phyloP scores from a whole-genome alignment of 2,329 filamentous ascomycete genomes.

The Thermoascus crustaceus region DNA sequence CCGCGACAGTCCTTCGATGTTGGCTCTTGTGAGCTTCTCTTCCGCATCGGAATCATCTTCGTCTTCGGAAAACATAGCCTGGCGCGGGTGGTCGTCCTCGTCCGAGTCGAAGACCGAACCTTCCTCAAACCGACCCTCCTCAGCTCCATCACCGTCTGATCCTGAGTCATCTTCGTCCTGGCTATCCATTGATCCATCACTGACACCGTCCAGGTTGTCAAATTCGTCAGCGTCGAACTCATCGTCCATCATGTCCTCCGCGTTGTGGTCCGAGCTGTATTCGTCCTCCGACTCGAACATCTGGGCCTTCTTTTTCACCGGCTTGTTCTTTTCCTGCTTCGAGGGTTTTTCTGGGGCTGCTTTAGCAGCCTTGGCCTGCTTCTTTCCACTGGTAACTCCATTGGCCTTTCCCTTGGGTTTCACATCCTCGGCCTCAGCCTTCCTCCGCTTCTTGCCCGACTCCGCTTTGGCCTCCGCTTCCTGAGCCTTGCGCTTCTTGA shows the following conservation, averaged over 20 bases:
- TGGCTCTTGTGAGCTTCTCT: constrained; percentile 86
- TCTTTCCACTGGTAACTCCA: constrained; percentile 22
- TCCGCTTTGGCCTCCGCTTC: constrained; percentile 51
- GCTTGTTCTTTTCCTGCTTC: constrained; percentile 28
- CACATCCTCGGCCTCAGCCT: constrained; percentile 35
- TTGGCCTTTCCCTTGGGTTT: constrained; percentile 37
- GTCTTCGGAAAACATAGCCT: constrained; percentile 88
- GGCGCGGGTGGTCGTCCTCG: constrained; percentile 47
- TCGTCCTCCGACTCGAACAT: constrained; percentile 32
- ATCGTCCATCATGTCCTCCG: constrained; percentile 36
- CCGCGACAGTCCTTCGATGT: constrained; percentile 83
- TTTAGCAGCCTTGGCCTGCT: constrained; percentile 20
- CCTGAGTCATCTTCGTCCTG: constrained; percentile 43
- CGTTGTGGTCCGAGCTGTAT: constrained; percentile 24
- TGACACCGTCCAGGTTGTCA: constrained; percentile 34
- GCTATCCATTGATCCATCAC: constrained; percentile 41
- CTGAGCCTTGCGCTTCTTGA: constrained; percentile 76
- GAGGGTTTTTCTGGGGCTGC: constrained; percentile 25
- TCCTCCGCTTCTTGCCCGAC: constrained; percentile 59
- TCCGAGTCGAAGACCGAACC: constrained; percentile 66
- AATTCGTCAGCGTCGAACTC: no score
- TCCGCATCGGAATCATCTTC: constrained; percentile 82
- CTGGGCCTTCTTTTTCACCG: constrained; percentile 32
- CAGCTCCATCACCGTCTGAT: constrained; percentile 49
- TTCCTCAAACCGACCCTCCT: no score